Percentiles rank a stretch among this genome's conserved stretches.
Evolutionary conservation across 208 protist species (phyloP).

Genomic region (Trypanosoma scelopori): DNA sequence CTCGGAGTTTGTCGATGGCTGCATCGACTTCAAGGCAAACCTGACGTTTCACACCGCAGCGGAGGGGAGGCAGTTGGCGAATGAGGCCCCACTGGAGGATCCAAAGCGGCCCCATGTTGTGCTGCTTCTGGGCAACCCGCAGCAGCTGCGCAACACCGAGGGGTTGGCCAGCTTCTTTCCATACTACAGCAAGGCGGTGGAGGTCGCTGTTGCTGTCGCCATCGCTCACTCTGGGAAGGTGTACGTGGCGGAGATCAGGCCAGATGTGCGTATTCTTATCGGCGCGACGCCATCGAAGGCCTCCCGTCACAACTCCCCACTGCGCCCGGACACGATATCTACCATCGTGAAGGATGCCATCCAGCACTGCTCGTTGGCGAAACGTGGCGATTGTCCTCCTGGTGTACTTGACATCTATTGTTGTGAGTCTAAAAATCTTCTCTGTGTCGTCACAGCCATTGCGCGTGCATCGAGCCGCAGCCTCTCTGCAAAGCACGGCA

Average conservation of each 20-base stretch:
- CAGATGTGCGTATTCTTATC: conserved; percentile 37
- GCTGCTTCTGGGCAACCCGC: conserved; percentile 51
- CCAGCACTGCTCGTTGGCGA: conserved; percentile 13
- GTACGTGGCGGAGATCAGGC: conserved; percentile 29
- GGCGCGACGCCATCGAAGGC: conserved; percentile 43
- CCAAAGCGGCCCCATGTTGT: conserved; percentile 30
- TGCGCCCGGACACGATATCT: conserved; percentile 57
- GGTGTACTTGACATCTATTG: conserved; percentile 58
- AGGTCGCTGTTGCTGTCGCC: conserved; percentile 13
- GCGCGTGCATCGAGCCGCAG: conserved; percentile 52
- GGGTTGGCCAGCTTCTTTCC: conserved; percentile 17
- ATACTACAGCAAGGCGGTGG: conserved; percentile 27
- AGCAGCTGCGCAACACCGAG: conserved; percentile 30
- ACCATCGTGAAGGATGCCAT: conserved; percentile 53
- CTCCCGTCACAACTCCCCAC: conserved; percentile 79
- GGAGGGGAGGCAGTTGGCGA: conserved; percentile 29
- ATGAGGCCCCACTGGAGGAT: conserved; percentile 10
- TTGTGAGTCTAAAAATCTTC: conserved; percentile 33
- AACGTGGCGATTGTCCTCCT: neutral
- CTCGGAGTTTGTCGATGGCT: conserved; percentile 56
- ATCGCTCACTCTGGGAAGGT: conserved; percentile 17
- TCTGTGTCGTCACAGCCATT: conserved; percentile 48
- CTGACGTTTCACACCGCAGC: conserved; percentile 45
- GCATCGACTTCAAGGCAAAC: conserved; percentile 52
- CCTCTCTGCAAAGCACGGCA: conserved; percentile 69